Evolutionary conservation across 2,329 filamentous ascomycete species (phyloP), one percentile per base, ranked within the genome.

Genomic region (Cladobotryum mycophilum): DNA sequence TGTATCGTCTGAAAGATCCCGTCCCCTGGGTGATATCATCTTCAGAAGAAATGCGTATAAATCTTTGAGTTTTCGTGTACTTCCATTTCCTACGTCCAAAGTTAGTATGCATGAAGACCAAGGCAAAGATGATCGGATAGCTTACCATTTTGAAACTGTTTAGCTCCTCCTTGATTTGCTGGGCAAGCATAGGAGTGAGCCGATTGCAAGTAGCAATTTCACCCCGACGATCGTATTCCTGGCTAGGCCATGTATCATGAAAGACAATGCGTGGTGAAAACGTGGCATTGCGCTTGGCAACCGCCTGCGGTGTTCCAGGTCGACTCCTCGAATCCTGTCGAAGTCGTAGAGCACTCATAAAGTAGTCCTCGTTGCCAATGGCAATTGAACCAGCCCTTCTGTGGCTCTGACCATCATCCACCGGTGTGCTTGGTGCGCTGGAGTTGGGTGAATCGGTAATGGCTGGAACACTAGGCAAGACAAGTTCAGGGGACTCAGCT

Each of bases 1-100:
- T 56, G 56, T 59, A 61, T 58, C 53, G 58, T 52, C 55, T 57
- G 55, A 56, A 59, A 55, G 53, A 57, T 58, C 51, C 48, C 34
- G 40, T 56, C 43, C 48, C 34, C 33, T 49, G 37, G 58, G 47
- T 56, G 52, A 61, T 54, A 57, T 53, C 58, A 57, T 78, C 73
- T 71, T 92, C 82, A 99, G 79, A 99, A 97, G 81, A 99, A 99
- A 80, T 99, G 93, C 62, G 93, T 99, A 78, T 99, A 96, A 65
- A 96, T 91, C 76, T 97, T 99, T 59, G 93, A 97, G 68, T 86
- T 89, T 73, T 97, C 93, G 70, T 99, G 93, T 63, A 99, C 93
- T 76, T 97, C 93, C 93, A 99, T 99, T 76, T 99, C 93, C 93
- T 97, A 55, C 37, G 48, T 13, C 14, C 11, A 9, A 37, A 15